These are phyloP conservation scores for Penicillium salamii DNA, from an alignment of 495 filamentous ascomycete species.

Conservation along the genomic window DNA sequence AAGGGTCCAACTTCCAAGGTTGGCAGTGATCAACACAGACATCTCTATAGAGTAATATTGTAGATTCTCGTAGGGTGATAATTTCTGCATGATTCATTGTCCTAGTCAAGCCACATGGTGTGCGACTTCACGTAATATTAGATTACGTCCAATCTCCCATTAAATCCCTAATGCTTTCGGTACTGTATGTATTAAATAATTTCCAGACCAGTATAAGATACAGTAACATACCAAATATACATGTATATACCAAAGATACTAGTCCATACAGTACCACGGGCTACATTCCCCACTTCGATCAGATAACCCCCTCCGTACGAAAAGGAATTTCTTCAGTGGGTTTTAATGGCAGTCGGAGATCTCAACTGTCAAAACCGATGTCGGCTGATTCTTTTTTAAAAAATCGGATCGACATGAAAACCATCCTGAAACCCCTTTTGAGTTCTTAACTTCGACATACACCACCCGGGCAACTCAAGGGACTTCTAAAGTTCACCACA, in stretches of 20 bases:
- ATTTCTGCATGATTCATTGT: too few species aligned
- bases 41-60: too few species aligned
- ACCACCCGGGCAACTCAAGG: too few species aligned
- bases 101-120: too few species aligned
- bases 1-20: too few species aligned
- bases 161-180: too few species aligned
- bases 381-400: conserved; percentile 3
- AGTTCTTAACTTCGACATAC: background rate
- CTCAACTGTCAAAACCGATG: conserved; percentile 6
- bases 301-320: conserved; percentile 7
- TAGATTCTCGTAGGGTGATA: too few species aligned
- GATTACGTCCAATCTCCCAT: too few species aligned
- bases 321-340: conserved; percentile 5
- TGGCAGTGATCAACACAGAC: too few species aligned
- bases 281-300: conserved; percentile 2
- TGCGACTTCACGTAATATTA: too few species aligned
- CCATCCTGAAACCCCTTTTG: conserved; percentile 2
- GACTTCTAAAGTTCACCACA: too few species aligned
- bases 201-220: background rate
- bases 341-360: background rate
- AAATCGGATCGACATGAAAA: conserved; percentile 1
- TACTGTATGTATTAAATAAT: background rate
- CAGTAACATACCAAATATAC: background rate
- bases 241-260: background rate
- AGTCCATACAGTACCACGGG: background rate